Percentiles rank a stretch among this genome's conserved stretches.
Evolutionary conservation across 371 early-diverging fungal species (phyloP).

Genomic region (Haplosporangium sp.): DNA sequence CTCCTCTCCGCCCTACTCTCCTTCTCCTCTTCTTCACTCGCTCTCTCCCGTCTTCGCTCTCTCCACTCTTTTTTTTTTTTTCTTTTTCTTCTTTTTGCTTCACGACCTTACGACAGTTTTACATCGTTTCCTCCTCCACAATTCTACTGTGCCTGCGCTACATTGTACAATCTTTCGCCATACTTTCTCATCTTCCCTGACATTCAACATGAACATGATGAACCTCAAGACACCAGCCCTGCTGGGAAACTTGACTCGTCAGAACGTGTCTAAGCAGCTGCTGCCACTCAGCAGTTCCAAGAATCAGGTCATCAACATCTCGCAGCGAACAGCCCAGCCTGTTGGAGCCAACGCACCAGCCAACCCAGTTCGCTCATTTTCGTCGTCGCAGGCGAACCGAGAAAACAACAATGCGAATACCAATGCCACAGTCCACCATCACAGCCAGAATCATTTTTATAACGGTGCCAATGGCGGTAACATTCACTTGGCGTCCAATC

Average conservation of each 20-base stretch:
- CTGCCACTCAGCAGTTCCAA: conserved; percentile 44
- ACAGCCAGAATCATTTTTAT: conserved; percentile 7
- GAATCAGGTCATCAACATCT: conserved; percentile 42
- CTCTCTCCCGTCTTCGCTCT: not conserved
- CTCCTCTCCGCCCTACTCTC: not conserved
- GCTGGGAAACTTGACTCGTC: conserved; percentile 49
- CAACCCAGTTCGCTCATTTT: conserved; percentile 51
- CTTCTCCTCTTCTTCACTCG: conserved; percentile 1
- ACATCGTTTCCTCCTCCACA: too few relatives aligned
- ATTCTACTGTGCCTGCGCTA: too few relatives aligned
- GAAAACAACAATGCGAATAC: conserved; percentile 36
- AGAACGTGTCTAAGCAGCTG: conserved; percentile 50
- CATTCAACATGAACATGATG: conserved; percentile 28
- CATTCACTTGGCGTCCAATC: conserved; percentile 13
- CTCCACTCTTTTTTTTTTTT: not conserved
- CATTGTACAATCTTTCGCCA: not conserved
- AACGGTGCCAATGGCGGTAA: not conserved
- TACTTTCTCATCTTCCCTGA: not conserved
- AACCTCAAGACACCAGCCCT: conserved; percentile 50
- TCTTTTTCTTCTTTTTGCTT: not conserved
- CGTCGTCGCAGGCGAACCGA: conserved; percentile 44
- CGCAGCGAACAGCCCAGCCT: conserved; percentile 46
- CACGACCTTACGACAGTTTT: too few relatives aligned
- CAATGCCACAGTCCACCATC: conserved; percentile 19
- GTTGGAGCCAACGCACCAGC: conserved; percentile 36